phyloP scores from a whole-genome alignment of 352 stramenopile species.

The Globisporangium heterothallicum region DNA sequence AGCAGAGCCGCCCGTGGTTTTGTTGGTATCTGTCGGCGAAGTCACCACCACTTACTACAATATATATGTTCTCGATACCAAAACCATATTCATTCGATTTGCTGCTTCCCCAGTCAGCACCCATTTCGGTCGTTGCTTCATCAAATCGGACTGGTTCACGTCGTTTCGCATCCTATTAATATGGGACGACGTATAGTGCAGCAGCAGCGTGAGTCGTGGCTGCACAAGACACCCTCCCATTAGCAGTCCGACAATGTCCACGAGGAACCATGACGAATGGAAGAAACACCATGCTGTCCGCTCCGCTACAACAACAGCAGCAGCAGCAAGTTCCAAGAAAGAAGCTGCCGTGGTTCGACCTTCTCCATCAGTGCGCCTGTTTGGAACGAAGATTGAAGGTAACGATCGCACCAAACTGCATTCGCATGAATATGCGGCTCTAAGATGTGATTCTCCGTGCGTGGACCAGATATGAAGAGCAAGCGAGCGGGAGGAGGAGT shows the following conservation, averaged over 20 bases:
- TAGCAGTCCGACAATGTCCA: neutral
- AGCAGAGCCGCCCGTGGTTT: no score
- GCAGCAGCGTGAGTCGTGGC: neutral
- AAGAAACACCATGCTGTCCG: slow-evolving; percentile 1
- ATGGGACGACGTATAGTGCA: neutral
- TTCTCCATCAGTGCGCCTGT: neutral
- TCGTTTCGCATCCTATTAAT: neutral
- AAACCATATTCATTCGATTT: no score
- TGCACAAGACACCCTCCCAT: neutral
- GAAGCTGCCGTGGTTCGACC: neutral
- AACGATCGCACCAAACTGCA: neutral
- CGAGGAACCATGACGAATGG: neutral
- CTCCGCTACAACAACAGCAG: neutral
- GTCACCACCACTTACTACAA: no score
- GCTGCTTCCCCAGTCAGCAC: no score
- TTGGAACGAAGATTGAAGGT: slow-evolving; percentile 15
- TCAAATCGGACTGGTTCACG: neutral
- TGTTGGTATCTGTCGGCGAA: no score
- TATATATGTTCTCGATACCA: no score
- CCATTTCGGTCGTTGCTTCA: neutral
- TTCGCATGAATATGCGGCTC: no score
- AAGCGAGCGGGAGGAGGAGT: neutral
- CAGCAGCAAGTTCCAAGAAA: neutral
- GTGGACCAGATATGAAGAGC: slow-evolving; percentile 7
- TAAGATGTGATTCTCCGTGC: neutral